Evolutionary conservation across 257 asterid genomes (phyloP).

Genomic region (Penstemon barbatus): DNA sequence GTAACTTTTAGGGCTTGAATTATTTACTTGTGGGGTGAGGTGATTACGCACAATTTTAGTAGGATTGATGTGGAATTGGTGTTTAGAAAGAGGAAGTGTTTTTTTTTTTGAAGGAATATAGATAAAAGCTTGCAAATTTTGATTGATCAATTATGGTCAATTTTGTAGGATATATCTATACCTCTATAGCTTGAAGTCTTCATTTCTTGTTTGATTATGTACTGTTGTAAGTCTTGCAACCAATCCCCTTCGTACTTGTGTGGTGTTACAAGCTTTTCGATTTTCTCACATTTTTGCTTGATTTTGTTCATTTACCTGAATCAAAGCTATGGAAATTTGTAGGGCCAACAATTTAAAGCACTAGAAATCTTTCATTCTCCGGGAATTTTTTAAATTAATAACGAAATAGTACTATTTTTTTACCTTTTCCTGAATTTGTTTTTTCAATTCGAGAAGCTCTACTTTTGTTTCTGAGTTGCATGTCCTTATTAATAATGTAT

Average conservation of each 20-base stretch:
- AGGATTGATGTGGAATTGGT: neutral
- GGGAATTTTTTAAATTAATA: neutral
- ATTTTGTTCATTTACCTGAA: neutral
- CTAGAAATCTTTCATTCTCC: neutral
- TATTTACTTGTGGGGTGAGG: slow-evolving; percentile 4
- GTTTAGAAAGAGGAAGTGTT: neutral
- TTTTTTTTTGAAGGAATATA: too few species aligned
- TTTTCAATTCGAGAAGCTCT: neutral
- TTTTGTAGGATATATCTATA: neutral
- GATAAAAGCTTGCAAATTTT: neutral
- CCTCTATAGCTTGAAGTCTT: neutral
- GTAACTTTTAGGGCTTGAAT: slow-evolving; percentile 2
- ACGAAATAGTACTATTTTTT: neutral
- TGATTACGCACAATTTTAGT: neutral
- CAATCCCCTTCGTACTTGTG: neutral
- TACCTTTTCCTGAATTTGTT: neutral
- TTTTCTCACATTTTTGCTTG: neutral
- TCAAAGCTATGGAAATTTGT: neutral
- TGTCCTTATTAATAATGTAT: slow-evolving; percentile 25
- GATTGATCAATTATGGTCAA: neutral
- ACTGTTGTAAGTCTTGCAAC: neutral
- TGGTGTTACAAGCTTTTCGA: neutral
- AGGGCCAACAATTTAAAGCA: neutral
- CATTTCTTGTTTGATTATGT: neutral
- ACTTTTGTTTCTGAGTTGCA: slow-evolving; percentile 1